Base-by-base conservation (phyloP, 148 eudicot species). In the Chenopodium quinoa region DNA sequence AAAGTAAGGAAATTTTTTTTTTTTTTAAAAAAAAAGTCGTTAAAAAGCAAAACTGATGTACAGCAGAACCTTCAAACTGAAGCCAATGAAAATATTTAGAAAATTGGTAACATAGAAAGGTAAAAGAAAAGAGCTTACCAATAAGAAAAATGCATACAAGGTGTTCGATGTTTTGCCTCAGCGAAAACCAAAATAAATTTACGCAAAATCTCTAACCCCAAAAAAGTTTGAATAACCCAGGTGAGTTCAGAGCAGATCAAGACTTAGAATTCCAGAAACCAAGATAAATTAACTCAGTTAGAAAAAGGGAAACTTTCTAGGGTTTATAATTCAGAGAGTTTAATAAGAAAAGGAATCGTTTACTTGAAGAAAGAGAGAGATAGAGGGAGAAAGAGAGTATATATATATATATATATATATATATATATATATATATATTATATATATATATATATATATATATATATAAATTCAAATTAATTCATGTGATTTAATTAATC, bases 161-260 rank as follows among this genome's bases (percentile, higher is more conserved):
- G 83, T 77, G 87, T 85, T 85, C 86, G 85, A 83, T 46, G 76
- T 73, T 76, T 80, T 88, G 85, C 85, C 82, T 88, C 71, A 75
- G 65, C 67, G 86, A 87, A 81, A 82, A 56, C 60, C n/a, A 47
- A 31, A 27, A 4, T 40, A 40, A 40, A 40, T 40, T 40, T 46
- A 11, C 62, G 47, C 9, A 47, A 74, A 56, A 44, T 1, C 34
- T 3, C 32, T 12, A 47, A 22, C 9, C 19, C 58, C 12, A 50
- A 25, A 54, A 17, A 22, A 79, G 37, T 63, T 4, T 80, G 75
- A 75, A n/a, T 8, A 32, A 54, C 86, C 84, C 78, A 81, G 84
- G 64, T 64, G 52, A 54, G 32, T 54, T 81, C 47, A 71, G 12
- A 65, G 9, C 17, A 25, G 10, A 82, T 76, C 68, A 8, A 64